Conservation (phyloP, 176 grass and related monocot species). For the Phoenix roebelenii region DNA sequence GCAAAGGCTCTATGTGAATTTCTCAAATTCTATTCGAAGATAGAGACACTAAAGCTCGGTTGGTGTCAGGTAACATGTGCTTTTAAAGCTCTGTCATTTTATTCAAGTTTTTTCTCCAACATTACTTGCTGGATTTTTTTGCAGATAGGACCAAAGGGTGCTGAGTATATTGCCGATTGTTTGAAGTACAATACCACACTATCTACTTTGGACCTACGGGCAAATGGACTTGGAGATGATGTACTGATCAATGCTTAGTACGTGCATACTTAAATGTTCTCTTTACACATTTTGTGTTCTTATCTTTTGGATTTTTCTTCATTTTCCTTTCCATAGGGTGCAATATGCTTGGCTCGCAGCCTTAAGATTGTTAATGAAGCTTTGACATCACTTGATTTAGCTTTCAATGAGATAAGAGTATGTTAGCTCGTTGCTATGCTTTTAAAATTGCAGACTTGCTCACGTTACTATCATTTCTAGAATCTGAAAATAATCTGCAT, state of each 20-base stretch:
- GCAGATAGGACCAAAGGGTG: slow-evolving; percentile 79
- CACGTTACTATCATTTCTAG: no score
- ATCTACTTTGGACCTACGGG: slow-evolving; percentile 75
- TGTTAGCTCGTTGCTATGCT: neutral
- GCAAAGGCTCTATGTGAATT: slow-evolving; percentile 70
- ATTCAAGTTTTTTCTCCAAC: neutral
- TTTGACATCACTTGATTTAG: slow-evolving; percentile 80
- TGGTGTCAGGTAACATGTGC: slow-evolving; percentile 81
- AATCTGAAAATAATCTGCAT: no score
- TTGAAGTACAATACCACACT: slow-evolving; percentile 90
- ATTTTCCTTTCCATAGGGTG: slow-evolving; percentile 43
- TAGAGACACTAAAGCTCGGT: slow-evolving; percentile 88
- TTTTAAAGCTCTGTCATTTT: neutral
- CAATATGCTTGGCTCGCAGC: slow-evolving; percentile 79
- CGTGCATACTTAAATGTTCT: neutral
- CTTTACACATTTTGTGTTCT: no score
- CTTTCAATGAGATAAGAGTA: slow-evolving; percentile 99
- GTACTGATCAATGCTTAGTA: slow-evolving; percentile 22
- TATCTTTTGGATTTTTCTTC: slow-evolving; percentile 14
- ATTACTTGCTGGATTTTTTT: slow-evolving; percentile 10
- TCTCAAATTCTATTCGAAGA: slow-evolving; percentile 84
- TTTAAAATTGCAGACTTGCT: neutral
- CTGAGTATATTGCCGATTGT: slow-evolving; percentile 78
- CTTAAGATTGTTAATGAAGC: slow-evolving; percentile 96
- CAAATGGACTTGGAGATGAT: slow-evolving; percentile 93